Percentiles rank a stretch among this genome's conserved stretches.
These are phyloP conservation scores for Escallonia rubra DNA, from an alignment of 129 eudicot species.

Conservation along the genomic window DNA sequence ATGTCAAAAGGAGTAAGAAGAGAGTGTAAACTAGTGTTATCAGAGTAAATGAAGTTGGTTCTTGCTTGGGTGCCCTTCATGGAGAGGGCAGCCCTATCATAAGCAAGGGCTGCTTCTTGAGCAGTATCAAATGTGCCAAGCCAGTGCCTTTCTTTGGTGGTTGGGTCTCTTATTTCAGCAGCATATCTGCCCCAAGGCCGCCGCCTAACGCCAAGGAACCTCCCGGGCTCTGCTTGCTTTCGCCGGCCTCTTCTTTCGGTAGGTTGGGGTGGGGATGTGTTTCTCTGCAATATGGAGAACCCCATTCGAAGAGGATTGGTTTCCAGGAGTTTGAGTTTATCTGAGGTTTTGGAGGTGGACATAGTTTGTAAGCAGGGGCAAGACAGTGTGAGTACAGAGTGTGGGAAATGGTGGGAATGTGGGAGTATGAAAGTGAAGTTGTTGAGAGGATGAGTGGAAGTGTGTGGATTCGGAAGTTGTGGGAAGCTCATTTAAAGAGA, in stretches of 20 bases:
- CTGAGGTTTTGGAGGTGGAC: conserved; percentile 45
- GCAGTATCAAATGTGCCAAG: conserved; percentile 98
- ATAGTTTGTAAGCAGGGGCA: neutral
- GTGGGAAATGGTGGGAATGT: conserved; percentile 9
- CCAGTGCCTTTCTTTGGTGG: conserved; percentile 97
- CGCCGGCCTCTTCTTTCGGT: conserved; percentile 77
- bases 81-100: conserved; percentile 91
- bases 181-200: conserved; percentile 98
- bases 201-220: conserved; percentile 79
- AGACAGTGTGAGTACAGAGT: conserved; percentile 4
- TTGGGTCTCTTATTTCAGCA: conserved; percentile 92
- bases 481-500: conserved; percentile 17
- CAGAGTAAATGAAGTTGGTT: conserved; percentile 79
- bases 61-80: conserved; percentile 96
- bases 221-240: conserved; percentile 84
- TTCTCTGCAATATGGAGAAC: conserved; percentile 73
- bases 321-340: conserved; percentile 41
- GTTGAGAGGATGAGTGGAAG: neutral
- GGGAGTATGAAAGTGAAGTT: conserved; percentile 23
- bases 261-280: conserved; percentile 61
- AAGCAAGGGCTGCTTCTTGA: conserved; percentile 98
- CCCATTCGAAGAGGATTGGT: conserved; percentile 53
- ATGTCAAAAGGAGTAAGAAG: conserved; percentile 42
- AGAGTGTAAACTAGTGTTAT: conserved; percentile 38
- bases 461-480: neutral